Conservation (phyloP, 345 rosid genomes). For the Turritis glabra region DNA sequence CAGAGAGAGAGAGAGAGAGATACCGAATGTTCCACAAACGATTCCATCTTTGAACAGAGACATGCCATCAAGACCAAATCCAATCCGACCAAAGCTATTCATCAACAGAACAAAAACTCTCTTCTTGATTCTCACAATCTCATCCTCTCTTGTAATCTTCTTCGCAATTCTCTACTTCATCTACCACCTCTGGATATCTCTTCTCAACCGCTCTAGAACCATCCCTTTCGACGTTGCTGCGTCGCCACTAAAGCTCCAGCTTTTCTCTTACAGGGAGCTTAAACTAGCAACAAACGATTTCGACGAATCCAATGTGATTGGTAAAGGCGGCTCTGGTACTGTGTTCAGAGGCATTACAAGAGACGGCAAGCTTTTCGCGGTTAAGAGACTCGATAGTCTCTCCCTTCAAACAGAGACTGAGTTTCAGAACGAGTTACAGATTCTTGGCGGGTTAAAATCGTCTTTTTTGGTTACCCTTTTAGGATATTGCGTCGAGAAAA, state of each 20-base stretch:
- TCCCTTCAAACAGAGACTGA: slow-evolving; percentile 79
- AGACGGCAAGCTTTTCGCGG: slow-evolving; percentile 80
- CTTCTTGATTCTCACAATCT: slow-evolving; percentile 66
- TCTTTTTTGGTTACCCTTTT: slow-evolving; percentile 70
- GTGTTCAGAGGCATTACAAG: slow-evolving; percentile 76
- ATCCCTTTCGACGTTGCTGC: slow-evolving; percentile 61
- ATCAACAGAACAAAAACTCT: slow-evolving; percentile 54
- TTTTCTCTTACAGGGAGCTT: slow-evolving; percentile 74
- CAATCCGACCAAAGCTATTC: slow-evolving; percentile 42
- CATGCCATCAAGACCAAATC: slow-evolving; percentile 81
- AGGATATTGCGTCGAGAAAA: slow-evolving; percentile 88
- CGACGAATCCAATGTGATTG: slow-evolving; percentile 63
- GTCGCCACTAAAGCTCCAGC: slow-evolving; percentile 61
- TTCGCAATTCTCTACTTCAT: slow-evolving; percentile 70
- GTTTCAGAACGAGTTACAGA: slow-evolving; percentile 95
- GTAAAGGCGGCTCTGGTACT: slow-evolving; percentile 98
- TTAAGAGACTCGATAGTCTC: slow-evolving; percentile 71
- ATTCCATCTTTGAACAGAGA: slow-evolving; percentile 29
- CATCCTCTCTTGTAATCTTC: slow-evolving; percentile 68
- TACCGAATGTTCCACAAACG: slow-evolving; percentile 34
- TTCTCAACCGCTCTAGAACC: slow-evolving; percentile 67
- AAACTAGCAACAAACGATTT: slow-evolving; percentile 77
- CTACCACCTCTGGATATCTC: slow-evolving; percentile 73
- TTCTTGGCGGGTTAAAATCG: slow-evolving; percentile 85
- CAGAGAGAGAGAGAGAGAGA: neutral